Evolutionary conservation across 1,139 yeast genomes (phyloP), one percentile per base, ranked within the genome.

Genomic region (Sugiyamaella neomexicana): DNA sequence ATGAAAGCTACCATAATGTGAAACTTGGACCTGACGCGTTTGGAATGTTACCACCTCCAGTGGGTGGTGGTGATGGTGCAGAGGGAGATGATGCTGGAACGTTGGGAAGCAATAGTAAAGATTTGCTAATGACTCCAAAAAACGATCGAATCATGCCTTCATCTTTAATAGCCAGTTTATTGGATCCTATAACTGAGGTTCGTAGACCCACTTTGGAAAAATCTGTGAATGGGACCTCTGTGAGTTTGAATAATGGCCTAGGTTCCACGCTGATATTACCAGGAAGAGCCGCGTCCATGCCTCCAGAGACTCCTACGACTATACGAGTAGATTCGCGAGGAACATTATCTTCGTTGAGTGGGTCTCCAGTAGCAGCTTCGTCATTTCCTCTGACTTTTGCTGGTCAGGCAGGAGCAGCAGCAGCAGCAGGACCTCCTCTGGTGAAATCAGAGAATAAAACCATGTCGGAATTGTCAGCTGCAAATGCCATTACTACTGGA

Each of bases 361-460:
- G 43, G 6, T 52, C 54, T 2, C 51, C 54, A 2, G 32, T 32
- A 9, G 23, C 16, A 7, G 16, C 53, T 27, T 31, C 50, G 15
- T 50, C 60, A 29, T 60, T 55, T 36, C 62, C 62, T 16, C 44
- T 60, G 48, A 58, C 62, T 12, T 60, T 60, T 57, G 62, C 62
- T 27, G 58, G 51, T 41, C 48, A 41, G 15, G 42, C 29, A 7
- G 49, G 34, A 29, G 34, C n/a, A 29, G 34, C 3, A 29, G 34
- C n/a, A 29, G 34, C n/a, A 12, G 34, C 34, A 4, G 25, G 25
- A 3, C 25, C 48, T 5, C 49, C 48, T 5, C 49, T 36, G n/a
- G 41, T 45, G 7, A 45, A 45, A 15, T 20, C 49, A 4, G 49
- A 45, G 15, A 20, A 34, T 29, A 43, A 43, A 10, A 23, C 46